phyloP scores from a whole-genome alignment of 768 basidiomycete genomes.

The Boletus rubroflammeus region DNA sequence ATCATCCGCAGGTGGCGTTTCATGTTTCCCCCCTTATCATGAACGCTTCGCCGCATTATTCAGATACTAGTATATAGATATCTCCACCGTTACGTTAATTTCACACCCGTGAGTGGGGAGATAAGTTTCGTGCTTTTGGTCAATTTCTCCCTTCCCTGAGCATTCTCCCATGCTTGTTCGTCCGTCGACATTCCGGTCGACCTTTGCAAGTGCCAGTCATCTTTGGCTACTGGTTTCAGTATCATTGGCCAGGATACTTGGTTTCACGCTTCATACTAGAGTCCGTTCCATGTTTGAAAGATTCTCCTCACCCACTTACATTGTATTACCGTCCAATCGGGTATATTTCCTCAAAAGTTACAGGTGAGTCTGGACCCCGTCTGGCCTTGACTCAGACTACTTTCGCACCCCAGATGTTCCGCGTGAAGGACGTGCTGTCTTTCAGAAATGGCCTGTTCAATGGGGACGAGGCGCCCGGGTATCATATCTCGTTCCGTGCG shows the following conservation, averaged over 20 bases:
- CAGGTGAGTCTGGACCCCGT: not conserved
- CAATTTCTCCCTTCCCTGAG: slow-evolving; percentile 1
- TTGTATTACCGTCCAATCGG: not conserved
- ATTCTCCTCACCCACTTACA: not conserved
- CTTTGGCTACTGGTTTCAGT: not conserved
- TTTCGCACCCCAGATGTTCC: not conserved
- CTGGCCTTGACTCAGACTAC: not conserved
- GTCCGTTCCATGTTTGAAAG: not conserved
- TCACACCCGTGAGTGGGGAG: slow-evolving; percentile 12
- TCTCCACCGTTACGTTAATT: slow-evolving; percentile 8
- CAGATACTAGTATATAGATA: not conserved
- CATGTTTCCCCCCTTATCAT: slow-evolving; percentile 8
- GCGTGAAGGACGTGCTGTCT: not conserved
- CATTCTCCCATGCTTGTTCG: not conserved
- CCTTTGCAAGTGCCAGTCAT: not conserved
- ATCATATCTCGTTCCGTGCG: not conserved
- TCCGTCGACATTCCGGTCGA: not conserved
- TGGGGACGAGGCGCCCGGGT: not conserved
- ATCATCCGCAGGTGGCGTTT: slow-evolving; percentile 4
- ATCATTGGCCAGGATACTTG: not conserved
- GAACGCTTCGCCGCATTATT: not conserved
- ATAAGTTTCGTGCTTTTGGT: slow-evolving; percentile 1
- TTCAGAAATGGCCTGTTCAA: not conserved
- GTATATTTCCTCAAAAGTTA: not conserved
- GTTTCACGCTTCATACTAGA: not conserved